Base-by-base conservation (phyloP, 495 filamentous ascomycete genomes). In the Chaetomidium leptoderma region DNA sequence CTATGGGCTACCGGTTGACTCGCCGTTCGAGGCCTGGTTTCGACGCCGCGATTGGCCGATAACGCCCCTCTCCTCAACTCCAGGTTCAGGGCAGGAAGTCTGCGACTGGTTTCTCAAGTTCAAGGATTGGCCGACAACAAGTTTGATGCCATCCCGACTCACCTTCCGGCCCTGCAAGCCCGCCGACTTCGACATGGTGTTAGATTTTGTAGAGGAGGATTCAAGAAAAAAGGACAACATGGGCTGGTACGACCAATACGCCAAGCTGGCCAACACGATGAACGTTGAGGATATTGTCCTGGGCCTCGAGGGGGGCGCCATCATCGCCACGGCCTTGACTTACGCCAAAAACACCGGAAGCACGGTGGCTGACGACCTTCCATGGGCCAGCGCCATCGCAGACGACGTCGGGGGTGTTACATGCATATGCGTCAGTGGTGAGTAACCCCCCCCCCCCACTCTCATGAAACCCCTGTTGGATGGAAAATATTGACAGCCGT, bases 371-470 rank as follows among this genome's bases (percentile, higher is more conserved):
- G 76, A 74, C 27, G 82, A 85, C 65, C 69, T 85, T 29, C 83
- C 83, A 8, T 86, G 83, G 83, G 78, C 80, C 17, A 67, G 71
- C 51, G 74, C 70, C 54, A 78, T 84, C 59, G 78, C 74, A 19
- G 72, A 72, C 33, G 76, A 81, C 58, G 74, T 83, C 49, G 83
- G 83, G 17, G 83, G 83, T 19, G 75, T 85, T 29, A 80, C 81
- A 30, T 86, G 83, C 60, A 72, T 86, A 37, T 83, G 82, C 65
- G 78, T 85, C 59, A 68, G 68, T 63, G 77, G 82, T 81, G 16
- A 52, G 66, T 72, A 61, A 7, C 19, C 2, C 21, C 21, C 11
- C 5, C 17, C 13, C 8, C 36, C 13, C 9, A 8, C 13, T 3
- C 32, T 13, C 13, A 2, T 11, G 8, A 4, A 3, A 36, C n/a